Conservation (phyloP, 257 asterid genomes). For the Paraleonurus japonicus region DNA sequence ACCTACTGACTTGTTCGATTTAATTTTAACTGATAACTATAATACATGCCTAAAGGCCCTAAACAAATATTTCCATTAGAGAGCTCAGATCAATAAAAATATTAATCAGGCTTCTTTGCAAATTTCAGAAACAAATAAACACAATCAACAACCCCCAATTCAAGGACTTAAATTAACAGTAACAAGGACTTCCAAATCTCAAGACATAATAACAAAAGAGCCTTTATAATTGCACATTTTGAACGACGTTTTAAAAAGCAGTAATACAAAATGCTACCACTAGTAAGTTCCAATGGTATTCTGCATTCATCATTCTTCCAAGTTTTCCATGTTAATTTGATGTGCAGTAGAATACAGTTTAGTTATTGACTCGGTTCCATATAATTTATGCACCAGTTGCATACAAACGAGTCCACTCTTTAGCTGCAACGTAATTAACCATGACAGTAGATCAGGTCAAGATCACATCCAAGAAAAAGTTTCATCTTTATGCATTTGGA, state of each 20-base stretch:
- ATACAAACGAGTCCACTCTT: constrained; percentile 94
- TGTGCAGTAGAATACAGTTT: constrained; percentile 32
- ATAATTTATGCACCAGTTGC: constrained; percentile 80
- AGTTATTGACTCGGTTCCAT: constrained; percentile 12
- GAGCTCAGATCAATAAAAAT: not conserved
- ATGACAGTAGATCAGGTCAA: not conserved
- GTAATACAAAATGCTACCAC: constrained; percentile 27
- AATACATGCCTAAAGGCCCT: too few relatives aligned
- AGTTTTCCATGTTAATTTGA: constrained; percentile 28
- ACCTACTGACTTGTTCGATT: not conserved
- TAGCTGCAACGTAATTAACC: constrained; percentile 36
- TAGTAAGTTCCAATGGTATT: constrained; percentile 28
- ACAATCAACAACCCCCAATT: not conserved
- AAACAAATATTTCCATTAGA: not conserved
- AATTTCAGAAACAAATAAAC: not conserved
- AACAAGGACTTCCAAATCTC: not conserved
- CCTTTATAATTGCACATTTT: constrained; percentile 42
- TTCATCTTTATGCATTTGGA: not conserved
- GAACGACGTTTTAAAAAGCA: constrained; percentile 27
- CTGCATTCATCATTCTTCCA: constrained; percentile 39
- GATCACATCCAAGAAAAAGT: not conserved
- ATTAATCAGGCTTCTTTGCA: not conserved
- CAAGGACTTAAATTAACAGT: not conserved
- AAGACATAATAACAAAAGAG: constrained; percentile 20
- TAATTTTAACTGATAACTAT: not conserved